phyloP scores from a whole-genome alignment of 345 rosid species.

The Aquilaria yunnanensis region DNA sequence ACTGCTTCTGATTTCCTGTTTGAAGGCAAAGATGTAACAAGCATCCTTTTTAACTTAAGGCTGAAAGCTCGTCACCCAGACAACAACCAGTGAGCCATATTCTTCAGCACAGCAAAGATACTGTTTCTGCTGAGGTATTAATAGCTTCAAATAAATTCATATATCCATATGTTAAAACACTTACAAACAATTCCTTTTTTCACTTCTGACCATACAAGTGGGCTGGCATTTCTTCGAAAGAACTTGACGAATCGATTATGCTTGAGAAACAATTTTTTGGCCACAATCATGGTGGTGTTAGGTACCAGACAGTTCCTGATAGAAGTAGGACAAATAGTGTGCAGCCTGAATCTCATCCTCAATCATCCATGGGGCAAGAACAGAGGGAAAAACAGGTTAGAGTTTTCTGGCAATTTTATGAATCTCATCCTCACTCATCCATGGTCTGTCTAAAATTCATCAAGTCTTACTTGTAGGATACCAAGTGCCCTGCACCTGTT shows the following conservation, averaged over 20 bases:
- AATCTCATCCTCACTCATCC: background rate
- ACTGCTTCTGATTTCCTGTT: background rate
- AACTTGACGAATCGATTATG: slow-evolving; percentile 58
- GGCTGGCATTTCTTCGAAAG: slow-evolving; percentile 59
- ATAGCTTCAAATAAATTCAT: slow-evolving; percentile 3
- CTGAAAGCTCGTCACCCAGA: slow-evolving; percentile 33
- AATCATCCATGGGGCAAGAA: slow-evolving; percentile 20
- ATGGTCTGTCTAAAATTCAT: slow-evolving; percentile 3
- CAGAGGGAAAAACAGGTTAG: slow-evolving; percentile 34
- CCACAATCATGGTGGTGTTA: slow-evolving; percentile 29
- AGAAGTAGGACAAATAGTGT: slow-evolving; percentile 11
- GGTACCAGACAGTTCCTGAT: slow-evolving; percentile 15
- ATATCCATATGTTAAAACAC: slow-evolving; percentile 5
- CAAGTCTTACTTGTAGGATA: slow-evolving; percentile 26
- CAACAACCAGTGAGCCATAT: slow-evolving; percentile 24
- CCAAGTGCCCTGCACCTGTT: slow-evolving; percentile 36
- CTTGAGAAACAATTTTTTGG: slow-evolving; percentile 56
- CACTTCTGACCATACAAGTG: slow-evolving; percentile 32
- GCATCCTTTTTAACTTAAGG: slow-evolving; percentile 22
- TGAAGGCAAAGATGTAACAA: slow-evolving; percentile 5
- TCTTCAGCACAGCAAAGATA: slow-evolving; percentile 20
- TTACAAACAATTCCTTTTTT: background rate
- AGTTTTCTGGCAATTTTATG: slow-evolving; percentile 6
- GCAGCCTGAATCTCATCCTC: slow-evolving; percentile 14
- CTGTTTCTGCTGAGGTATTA: slow-evolving; percentile 31